Percentiles rank a stretch among this genome's conserved stretches.
Conservation (phyloP, 1,284 basidiomycete species). For the Schizopora paradoxa region DNA sequence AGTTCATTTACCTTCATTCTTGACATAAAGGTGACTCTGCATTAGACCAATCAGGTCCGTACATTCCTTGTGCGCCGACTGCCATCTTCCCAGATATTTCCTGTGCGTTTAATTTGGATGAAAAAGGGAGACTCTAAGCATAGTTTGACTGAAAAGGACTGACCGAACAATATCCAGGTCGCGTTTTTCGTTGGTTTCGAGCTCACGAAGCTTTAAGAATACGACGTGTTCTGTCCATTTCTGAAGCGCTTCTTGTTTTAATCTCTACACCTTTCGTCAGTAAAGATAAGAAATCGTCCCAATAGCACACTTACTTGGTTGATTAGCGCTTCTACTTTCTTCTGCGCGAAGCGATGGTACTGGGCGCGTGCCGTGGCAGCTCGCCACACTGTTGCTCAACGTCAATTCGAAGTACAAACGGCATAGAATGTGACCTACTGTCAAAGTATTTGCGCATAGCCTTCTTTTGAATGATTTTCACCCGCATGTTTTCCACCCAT, state of each 20-base stretch:
- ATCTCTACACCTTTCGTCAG: constrained; percentile 37
- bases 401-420: background rate
- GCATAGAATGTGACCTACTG: background rate
- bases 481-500: constrained; percentile 48
- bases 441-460: constrained; percentile 28
- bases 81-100: constrained; percentile 76
- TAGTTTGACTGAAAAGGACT: constrained; percentile 20
- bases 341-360: constrained; percentile 4
- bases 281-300: background rate
- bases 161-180: constrained; percentile 45
- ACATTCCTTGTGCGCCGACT: constrained; percentile 50
- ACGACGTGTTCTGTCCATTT: constrained; percentile 70
- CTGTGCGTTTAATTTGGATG: constrained; percentile 36
- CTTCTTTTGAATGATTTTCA: constrained; percentile 38
- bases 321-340: constrained; percentile 5
- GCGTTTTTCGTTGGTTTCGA: constrained; percentile 51
- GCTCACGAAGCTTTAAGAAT: constrained; percentile 62
- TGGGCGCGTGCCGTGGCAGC: constrained; percentile 7
- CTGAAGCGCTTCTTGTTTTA: constrained; percentile 41
- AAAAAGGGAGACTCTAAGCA: constrained; percentile 11
- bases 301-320: constrained; percentile 2
- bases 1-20: constrained; percentile 54
- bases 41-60: constrained; percentile 68
- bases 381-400: constrained; percentile 11
- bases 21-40: constrained; percentile 74